phyloP scores from a whole-genome alignment of 2,329 filamentous ascomycete species.

The Fusarium sp. region DNA sequence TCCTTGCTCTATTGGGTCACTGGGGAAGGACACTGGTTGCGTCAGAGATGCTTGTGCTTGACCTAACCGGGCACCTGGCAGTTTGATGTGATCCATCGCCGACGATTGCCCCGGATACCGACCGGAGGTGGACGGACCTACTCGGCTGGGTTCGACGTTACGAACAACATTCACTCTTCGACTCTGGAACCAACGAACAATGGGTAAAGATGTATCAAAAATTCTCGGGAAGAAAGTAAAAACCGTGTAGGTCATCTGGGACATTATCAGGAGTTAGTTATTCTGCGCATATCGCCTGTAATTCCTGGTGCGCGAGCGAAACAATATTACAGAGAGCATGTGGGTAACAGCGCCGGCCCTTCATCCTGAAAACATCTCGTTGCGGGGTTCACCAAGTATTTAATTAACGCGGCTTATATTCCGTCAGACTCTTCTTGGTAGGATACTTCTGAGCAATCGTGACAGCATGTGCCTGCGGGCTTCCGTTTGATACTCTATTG shows the following conservation, averaged over 20 bases:
- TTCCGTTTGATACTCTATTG: neutral
- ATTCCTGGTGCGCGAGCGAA: neutral
- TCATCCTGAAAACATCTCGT: conserved; percentile 2
- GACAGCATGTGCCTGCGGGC: neutral
- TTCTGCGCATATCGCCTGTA: neutral
- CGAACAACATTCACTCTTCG: conserved; percentile 41
- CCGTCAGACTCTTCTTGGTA: neutral
- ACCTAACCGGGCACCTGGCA: conserved; percentile 24
- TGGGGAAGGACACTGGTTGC: conserved; percentile 38
- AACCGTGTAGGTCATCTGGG: neutral
- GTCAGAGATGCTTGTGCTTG: conserved; percentile 37
- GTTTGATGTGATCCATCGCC: conserved; percentile 38
- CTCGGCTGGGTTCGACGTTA: conserved; percentile 44
- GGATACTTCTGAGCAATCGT: neutral
- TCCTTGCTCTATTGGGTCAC: conserved; percentile 15
- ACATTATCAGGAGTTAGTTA: neutral
- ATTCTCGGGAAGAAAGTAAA: neutral
- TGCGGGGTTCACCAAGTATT: conserved; percentile 2
- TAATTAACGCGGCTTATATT: neutral
- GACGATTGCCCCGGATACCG: conserved; percentile 46
- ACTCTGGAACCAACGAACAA: conserved; percentile 26
- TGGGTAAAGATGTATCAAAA: neutral
- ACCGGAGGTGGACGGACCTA: conserved; percentile 44
- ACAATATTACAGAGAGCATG: conserved; percentile 9
- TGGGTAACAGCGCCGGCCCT: conserved; percentile 18